Percentiles rank a stretch among this genome's conserved stretches.
Evolutionary conservation across 2,329 filamentous ascomycete species (phyloP).

Genomic region (Elsinoe arachidis): DNA sequence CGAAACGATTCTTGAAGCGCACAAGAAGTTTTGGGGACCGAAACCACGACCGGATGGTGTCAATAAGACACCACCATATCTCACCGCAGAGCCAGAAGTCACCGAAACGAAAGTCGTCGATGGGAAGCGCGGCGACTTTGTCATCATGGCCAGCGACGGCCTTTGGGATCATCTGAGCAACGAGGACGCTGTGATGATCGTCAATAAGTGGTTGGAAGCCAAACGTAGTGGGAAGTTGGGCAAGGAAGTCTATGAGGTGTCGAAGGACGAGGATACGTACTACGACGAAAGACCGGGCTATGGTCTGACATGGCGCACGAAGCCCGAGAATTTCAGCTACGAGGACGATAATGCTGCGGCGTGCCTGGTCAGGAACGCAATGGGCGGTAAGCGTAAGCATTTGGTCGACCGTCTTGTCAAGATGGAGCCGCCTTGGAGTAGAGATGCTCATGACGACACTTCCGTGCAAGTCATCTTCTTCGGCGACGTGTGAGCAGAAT

Average conservation of each 20-base stretch:
- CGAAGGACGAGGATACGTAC: constrained; percentile 28
- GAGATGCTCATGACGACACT: constrained; percentile 42
- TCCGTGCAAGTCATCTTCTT: constrained; percentile 49
- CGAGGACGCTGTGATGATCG: constrained; percentile 22
- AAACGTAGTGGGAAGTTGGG: constrained; percentile 18
- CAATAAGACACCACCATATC: constrained; percentile 52
- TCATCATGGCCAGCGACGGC: constrained; percentile 60
- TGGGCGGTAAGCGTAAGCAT: constrained; percentile 39
- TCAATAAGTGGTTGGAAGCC: constrained; percentile 49
- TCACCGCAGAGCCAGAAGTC: constrained; percentile 59
- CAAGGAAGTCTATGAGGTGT: background rate
- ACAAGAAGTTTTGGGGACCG: constrained; percentile 44
- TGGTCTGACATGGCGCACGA: constrained; percentile 34
- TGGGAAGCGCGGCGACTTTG: constrained; percentile 41
- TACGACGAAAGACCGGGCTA: constrained; percentile 28
- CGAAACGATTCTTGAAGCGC: constrained; percentile 38
- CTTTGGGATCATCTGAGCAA: constrained; percentile 41
- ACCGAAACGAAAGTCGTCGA: constrained; percentile 46
- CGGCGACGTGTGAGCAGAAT: constrained; percentile 20
- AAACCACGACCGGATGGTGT: constrained; percentile 34
- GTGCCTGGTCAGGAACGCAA: constrained; percentile 44
- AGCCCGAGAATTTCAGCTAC: constrained; percentile 38
- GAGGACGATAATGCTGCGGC: constrained; percentile 46
- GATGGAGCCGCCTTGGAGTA: constrained; percentile 25
- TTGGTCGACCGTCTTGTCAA: constrained; percentile 34